Evolutionary conservation across 805 yeast genomes (phyloP), one percentile per base, ranked within the genome.

Genomic region (Tetrapisispora arboricola): DNA sequence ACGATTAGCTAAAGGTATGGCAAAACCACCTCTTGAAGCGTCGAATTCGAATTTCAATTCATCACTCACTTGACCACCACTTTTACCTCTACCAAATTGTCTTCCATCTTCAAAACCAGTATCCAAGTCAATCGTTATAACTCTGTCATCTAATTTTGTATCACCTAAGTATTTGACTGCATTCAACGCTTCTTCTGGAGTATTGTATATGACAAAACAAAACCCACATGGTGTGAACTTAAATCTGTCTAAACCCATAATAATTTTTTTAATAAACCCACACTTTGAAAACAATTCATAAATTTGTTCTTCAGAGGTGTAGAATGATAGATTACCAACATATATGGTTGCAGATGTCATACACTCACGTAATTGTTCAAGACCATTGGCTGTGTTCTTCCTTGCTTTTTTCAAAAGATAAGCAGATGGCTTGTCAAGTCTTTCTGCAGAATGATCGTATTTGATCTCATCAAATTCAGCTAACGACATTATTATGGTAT

Each of bases 71-170:
- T 92, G 98, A 2, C 96, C 97, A 43, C 98, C 98, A 46, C 76
- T 78, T 13, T 74, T 71, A 35, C 97, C 97, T 54, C 98, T 73
- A 17, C 98, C 98, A 57, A 79, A 92, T 58, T 92, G 97, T 49
- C 98, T 71, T 1, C 98, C 98, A 51, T 90, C 96, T 47, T 74
- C 77, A 58, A 90, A 92, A 0, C 98, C 98, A 0, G 96, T 96
- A 57, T 92, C 98, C 51, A 94, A 68, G 64, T 92, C 98, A 38
- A 90, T 84, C 29, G 82, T 80, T 55, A 92, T 73, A 29, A 71
- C 67, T 46, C 84, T 78, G 38, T 88, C 94, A 55, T 90, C 96
- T 39, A 92, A 72, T 53, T 79, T 80, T 0, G 95, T 86, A 41
- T 78, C 80, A 50, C 84, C 79, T 38, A 92, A 65, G 54, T 78